Evolutionary conservation across 257 asterid genomes (phyloP), one percentile per base, ranked within the genome.

Genomic region (Linderniella brevidens): DNA sequence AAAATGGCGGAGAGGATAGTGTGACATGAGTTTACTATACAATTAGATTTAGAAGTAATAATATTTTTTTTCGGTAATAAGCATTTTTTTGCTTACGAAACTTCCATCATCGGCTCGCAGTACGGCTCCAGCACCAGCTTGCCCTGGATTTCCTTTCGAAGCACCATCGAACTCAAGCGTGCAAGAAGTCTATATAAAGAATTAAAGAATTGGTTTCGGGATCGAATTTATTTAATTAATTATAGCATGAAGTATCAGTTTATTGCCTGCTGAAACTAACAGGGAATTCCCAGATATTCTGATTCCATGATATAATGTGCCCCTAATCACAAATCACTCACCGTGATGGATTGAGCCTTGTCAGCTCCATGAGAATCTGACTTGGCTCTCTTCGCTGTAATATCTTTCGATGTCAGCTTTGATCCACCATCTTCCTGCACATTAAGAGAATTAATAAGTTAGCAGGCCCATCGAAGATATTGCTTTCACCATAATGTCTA

Each of bases 61-160:
- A 9, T 41, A 0, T 25, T 8, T 17, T 17, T 49, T 59, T 47
- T n/a, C n/a, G n/a, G n/a, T n/a, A n/a, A 44, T 32, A 39, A 41
- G 13, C 9, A 47, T 44, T 4, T 37, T 47, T 51, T 50, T 53
- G 37, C 63, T 61, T 60, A 88, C 97, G 74, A 77, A 58, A 62
- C 62, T 78, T 60, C 97, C 95, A 64, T 88, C 92, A 68, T 84
- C 92, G 13, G 97, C 81, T 67, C 90, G 73, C 18, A 88, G 63
- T 50, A 88, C 58, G 54, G 82, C 95, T 68, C 97, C 97, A 0
- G 97, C 97, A 55, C 97, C 97, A 40, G 97, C 95, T 62, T 62
- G 92, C 39, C 97, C 97, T 46, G 97, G 97, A 65, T 88, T 88
- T 56, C 97, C 97, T 73, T 76, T 88, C 39, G 97, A 88, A 58